Percentiles rank a stretch among this genome's conserved stretches.
These are phyloP conservation scores for Suillus placidus DNA, from an alignment of 768 basidiomycete species.

Conservation along the genomic window DNA sequence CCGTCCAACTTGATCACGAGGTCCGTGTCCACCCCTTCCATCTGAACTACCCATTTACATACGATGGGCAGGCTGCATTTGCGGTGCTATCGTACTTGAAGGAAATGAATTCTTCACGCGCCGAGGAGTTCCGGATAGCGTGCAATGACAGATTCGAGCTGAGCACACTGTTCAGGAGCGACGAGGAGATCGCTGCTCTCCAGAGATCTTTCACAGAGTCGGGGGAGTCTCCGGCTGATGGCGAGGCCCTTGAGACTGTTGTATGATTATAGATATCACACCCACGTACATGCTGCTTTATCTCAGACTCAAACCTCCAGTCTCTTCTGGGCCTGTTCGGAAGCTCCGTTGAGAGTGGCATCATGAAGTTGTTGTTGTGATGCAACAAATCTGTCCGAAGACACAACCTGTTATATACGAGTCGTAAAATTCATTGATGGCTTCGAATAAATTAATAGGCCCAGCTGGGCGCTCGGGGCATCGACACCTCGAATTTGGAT, in stretches of 20 bases:
- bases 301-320: background rate
- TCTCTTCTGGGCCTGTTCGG: background rate
- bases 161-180: conserved; percentile 68
- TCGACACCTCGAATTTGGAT: no score
- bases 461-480: no score
- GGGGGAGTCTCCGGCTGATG: conserved; percentile 15
- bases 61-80: conserved; percentile 49
- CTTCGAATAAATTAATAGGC: no score
- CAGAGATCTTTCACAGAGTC: conserved; percentile 27
- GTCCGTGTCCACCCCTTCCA: conserved; percentile 36
- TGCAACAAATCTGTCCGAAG: background rate
- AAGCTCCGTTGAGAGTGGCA: background rate
- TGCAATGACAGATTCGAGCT: conserved; percentile 58
- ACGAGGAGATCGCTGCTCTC: conserved; percentile 50
- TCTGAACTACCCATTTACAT: conserved; percentile 1
- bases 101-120: conserved; percentile 51
- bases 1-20: conserved; percentile 47
- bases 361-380: background rate
- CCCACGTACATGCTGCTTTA: background rate
- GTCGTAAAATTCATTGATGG: no score
- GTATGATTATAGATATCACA: background rate
- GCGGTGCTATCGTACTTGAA: conserved; percentile 51
- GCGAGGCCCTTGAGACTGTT: conserved; percentile 4
- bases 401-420: background rate
- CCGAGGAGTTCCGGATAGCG: conserved; percentile 60